phyloP scores from a whole-genome alignment of 2,329 filamentous ascomycete species.

The Hypoxylon sp. region DNA sequence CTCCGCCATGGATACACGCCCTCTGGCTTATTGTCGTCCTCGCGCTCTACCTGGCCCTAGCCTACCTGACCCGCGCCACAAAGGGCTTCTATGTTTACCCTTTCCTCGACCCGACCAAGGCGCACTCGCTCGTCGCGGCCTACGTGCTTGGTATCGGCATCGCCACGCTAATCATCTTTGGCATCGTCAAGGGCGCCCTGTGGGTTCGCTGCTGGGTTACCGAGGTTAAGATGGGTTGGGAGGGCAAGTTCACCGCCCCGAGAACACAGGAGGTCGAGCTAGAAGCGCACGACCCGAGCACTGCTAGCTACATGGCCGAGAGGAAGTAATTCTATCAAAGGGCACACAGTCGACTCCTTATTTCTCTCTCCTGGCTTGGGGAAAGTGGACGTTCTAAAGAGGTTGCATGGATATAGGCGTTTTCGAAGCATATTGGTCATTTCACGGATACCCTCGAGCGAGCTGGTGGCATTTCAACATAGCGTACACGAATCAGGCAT shows the following conservation, averaged over 20 bases:
- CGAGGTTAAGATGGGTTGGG: slow-evolving; percentile 39
- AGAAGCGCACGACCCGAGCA: neutral
- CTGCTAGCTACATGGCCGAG: neutral
- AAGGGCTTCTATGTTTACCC: slow-evolving; percentile 78
- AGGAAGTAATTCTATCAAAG: slow-evolving; percentile 9
- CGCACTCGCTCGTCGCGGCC: slow-evolving; percentile 65
- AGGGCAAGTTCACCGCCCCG: slow-evolving; percentile 37
- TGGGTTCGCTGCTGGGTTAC: slow-evolving; percentile 52
- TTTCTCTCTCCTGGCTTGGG: neutral
- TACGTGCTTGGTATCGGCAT: slow-evolving; percentile 63
- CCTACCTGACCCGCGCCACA: slow-evolving; percentile 74
- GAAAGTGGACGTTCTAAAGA: neutral
- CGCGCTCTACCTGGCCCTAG: slow-evolving; percentile 74
- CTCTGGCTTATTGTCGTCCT: slow-evolving; percentile 74
- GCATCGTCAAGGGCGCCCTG: slow-evolving; percentile 51
- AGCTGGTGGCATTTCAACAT: neutral
- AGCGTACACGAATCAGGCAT: neutral
- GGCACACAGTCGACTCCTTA: neutral
- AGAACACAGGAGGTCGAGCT: neutral
- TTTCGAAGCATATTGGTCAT: neutral
- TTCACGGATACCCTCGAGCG: neutral
- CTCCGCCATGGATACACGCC: slow-evolving; percentile 68
- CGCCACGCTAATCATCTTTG: slow-evolving; percentile 54
- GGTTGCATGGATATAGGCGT: neutral
- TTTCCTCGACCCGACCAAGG: slow-evolving; percentile 71